Evolutionary conservation across 108 stramenopile genomes (phyloP), one percentile per base, ranked within the genome.

Genomic region (Parietichytrium sp.): DNA sequence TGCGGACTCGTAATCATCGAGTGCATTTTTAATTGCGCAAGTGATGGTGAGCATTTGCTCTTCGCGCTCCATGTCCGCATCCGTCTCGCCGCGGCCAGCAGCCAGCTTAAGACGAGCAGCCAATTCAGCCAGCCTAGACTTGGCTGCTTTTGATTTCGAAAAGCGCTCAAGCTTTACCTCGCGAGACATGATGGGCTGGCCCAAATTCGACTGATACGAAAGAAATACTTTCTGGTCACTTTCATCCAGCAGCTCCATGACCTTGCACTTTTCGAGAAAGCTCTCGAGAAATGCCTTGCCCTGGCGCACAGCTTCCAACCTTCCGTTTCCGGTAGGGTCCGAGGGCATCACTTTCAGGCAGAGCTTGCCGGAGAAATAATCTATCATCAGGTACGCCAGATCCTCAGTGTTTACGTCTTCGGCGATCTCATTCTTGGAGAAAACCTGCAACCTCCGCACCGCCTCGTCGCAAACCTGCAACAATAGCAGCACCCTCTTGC

Each of bases 391-490:
- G 29, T 25, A 83, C 3, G 38, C 42, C 29, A 83, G 13, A 7
- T 48, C 31, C 23, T 47, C 30, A 4, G 83, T 78, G 31, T 79
- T 54, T 25, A 80, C 48, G 80, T 83, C 83, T n/a, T 78, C 79
- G 3, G 53, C 30, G 10, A 12, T 3, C 16, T 54, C 52, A 52
- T 80, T 54, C 45, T 29, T 26, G 16, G 83, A 54, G 4, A 83
- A 3, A 12, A 83, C 4, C 10, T 48, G 78, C 4, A 80, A 25
- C 2, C 45, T 8, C 3, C 45, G 52, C 36, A 54, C 79, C 1
- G 23, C 79, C 13, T 16, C 29, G 18, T 49, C 33, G 38, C 49
- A 54, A 1, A 54, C 27, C 23, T 82, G 23, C 3, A 81, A 26
- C 18, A 31, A 55, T 33, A 30, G 31, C 13, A 81, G 29, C 33